A percentile compares a stretch with the other conserved stretches of the same genome.
Conservation (phyloP, 176 grass and related monocot species). For the Zizania latifolia region DNA sequence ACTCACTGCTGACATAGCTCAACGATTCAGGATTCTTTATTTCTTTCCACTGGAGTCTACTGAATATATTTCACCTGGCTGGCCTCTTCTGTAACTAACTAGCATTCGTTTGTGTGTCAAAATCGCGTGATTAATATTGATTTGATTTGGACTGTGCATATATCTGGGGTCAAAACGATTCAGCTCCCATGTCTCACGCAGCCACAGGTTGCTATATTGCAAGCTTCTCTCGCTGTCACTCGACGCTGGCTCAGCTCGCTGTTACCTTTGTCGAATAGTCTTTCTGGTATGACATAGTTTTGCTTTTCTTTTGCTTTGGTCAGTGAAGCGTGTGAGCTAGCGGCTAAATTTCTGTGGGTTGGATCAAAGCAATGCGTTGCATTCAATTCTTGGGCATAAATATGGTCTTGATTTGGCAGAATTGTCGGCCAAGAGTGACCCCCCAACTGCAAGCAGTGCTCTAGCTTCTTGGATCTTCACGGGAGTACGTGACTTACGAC, state of each 20-base stretch:
- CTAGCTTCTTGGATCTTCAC: too few relatives aligned
- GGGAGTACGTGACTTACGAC: too few relatives aligned
- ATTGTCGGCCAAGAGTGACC: conserved; percentile 57
- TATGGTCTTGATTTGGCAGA: conserved; percentile 17
- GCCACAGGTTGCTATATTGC: not conserved
- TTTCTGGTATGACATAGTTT: not conserved
- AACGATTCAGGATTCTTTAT: not conserved
- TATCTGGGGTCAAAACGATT: conserved; percentile 24
- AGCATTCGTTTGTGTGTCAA: conserved; percentile 24
- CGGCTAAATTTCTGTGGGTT: not conserved
- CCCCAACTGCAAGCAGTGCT: conserved; percentile 53
- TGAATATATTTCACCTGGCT: conserved; percentile 6
- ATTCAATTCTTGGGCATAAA: conserved; percentile 12
- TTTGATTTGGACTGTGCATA: not conserved
- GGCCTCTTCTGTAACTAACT: not conserved
- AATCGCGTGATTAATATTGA: not conserved
- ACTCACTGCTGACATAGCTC: not conserved
- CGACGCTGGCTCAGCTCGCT: too few relatives aligned
- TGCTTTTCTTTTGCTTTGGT: conserved; percentile 1
- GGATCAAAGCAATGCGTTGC: not conserved
- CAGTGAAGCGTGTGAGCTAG: not conserved
- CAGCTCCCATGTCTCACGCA: conserved; percentile 6
- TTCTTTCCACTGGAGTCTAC: not conserved
- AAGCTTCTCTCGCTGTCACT: not conserved
- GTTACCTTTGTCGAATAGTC: not conserved